Base-by-base conservation (phyloP, 1,284 basidiomycete species). In the Moniliella sp. region DNA sequence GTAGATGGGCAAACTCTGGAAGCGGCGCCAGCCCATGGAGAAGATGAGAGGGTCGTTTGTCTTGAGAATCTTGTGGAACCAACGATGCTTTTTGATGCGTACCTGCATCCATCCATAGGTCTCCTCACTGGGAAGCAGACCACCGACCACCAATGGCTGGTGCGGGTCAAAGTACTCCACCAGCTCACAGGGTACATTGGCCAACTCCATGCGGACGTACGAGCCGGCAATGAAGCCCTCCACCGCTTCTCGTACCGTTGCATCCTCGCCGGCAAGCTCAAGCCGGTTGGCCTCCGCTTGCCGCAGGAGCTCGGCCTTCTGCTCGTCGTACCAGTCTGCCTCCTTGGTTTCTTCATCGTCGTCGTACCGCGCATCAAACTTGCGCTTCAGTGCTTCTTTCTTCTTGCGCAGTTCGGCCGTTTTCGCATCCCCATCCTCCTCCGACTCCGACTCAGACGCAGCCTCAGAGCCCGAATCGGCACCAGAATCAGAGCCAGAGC, bases 331-430 rank as follows among this genome's bases (percentile, higher is more conserved):
- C 53, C 53, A 59, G 30, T 54, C 49, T n/a, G n/a, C n/a, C n/a
- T n/a, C n/a, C 8, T 38, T 28, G 11, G 39, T 44, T 0, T 40
- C 39, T 11, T 61, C 61, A 1, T 79, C 78, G 50, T 84, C 82
- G 57, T 93, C 84, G 61, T 93, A 93, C 62, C 91, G 78, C 54
- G 84, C 80, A 64, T 97, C 81, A 57, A 94, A 94, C 59, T 88
- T 88, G 44, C 76, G 74, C 62, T 93, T 93, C 36, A 94, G 69
- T 1, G 71, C 73, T 47, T 78, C 81, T 64, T 94, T 94, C 65
- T 91, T 94, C 26, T 71, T 70, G 4, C 76, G 73, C 17, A 93
- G 71, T 64, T 48, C 41, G 1, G 69, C 67, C 4, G 70, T 71
- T 18, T 67, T 64, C 1, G 65, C 50, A n/a, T n/a, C n/a, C n/a